phyloP scores from a whole-genome alignment of 331 rosid genomes.

The Spiraea crenata region DNA sequence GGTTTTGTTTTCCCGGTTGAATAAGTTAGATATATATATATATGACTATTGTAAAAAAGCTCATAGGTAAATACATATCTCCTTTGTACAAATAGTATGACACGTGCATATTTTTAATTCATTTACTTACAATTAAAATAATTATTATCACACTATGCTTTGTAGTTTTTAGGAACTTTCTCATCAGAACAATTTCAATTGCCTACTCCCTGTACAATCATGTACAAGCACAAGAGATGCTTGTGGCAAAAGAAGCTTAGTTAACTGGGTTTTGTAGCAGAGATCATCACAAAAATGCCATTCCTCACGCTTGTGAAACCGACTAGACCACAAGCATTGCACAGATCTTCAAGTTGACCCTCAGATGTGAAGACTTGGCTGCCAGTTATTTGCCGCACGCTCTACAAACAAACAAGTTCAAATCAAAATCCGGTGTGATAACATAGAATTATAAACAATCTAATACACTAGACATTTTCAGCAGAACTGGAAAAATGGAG shows the following conservation, averaged over 20 bases:
- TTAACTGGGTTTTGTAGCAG: conserved; percentile 68
- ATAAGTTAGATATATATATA: too few relatives aligned
- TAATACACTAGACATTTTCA: conserved; percentile 3
- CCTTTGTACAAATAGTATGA: too few relatives aligned
- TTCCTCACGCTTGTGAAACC: conserved; percentile 58
- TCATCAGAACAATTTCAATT: not conserved
- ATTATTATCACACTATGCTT: too few relatives aligned
- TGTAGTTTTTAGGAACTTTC: too few relatives aligned
- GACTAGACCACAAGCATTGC: conserved; percentile 70
- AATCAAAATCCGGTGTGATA: conserved; percentile 9
- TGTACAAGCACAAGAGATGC: conserved; percentile 5
- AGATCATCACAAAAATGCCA: conserved; percentile 70
- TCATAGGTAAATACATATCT: too few relatives aligned
- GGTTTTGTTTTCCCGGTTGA: too few relatives aligned
- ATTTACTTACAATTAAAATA: too few relatives aligned
- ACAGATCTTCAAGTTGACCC: conserved; percentile 77
- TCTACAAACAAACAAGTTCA: conserved; percentile 33
- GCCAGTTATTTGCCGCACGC: conserved; percentile 50
- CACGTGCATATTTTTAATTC: too few relatives aligned
- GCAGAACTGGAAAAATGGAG: not conserved
- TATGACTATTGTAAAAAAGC: too few relatives aligned
- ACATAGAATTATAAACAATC: conserved; percentile 5
- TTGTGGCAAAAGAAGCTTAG: conserved; percentile 16
- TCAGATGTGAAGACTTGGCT: conserved; percentile 49
- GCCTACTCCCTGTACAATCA: not conserved